Evolutionary conservation across 1,139 yeast genomes (phyloP).

Genomic region (Candida mesenterica): DNA sequence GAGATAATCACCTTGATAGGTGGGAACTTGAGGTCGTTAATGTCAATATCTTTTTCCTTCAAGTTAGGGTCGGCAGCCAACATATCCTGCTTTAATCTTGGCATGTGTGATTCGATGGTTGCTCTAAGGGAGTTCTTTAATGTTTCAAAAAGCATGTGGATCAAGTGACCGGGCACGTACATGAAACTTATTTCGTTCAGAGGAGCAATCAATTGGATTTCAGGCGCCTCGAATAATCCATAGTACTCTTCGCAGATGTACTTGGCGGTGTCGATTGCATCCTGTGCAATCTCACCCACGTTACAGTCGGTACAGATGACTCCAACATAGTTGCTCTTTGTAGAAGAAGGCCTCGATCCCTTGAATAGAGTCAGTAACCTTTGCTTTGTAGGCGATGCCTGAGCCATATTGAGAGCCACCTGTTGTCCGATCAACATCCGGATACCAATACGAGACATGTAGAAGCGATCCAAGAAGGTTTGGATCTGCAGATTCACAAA

Average conservation of each 20-base stretch:
- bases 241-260: conserved; percentile 87
- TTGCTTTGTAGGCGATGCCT: conserved; percentile 46
- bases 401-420: conserved; percentile 73
- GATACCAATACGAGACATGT: conserved; percentile 85
- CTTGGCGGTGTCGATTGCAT: conserved; percentile 83
- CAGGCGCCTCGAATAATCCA: conserved; percentile 79
- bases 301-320: conserved; percentile 81
- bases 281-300: conserved; percentile 75
- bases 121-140: conserved; percentile 82
- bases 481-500: conserved; percentile 65
- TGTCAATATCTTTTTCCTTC: conserved; percentile 43
- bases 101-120: conserved; percentile 72
- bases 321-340: conserved; percentile 65
- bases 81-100: conserved; percentile 37
- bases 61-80: conserved; percentile 43
- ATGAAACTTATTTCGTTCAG: conserved; percentile 65
- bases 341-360: conserved; percentile 19
- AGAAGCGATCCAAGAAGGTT: conserved; percentile 75
- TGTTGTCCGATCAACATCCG: conserved; percentile 90
- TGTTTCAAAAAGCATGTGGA: conserved; percentile 85
- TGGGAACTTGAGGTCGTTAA: conserved; percentile 71
- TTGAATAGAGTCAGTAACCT: conserved; percentile 35
- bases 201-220: conserved; percentile 72
- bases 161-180: conserved; percentile 89
- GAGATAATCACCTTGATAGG: conserved; percentile 85